Conservation (phyloP, 441 rosid species). For the Erysimum cheiri region DNA sequence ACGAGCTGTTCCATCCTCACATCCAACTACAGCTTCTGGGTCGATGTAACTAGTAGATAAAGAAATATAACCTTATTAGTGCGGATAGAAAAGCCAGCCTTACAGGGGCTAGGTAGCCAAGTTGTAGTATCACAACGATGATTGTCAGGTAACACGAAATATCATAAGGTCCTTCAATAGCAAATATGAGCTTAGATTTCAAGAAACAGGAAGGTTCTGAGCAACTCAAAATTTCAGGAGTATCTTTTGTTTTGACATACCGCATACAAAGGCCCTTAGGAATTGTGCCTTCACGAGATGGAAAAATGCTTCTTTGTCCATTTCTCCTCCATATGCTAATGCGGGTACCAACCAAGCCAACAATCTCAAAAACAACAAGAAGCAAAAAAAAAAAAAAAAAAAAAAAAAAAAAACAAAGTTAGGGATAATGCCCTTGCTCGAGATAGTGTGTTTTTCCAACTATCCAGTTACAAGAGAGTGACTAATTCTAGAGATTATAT, state of each 20-base stretch:
- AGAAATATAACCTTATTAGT: not conserved
- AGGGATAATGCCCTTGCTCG: not conserved
- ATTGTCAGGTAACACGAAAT: slow-evolving; percentile 16
- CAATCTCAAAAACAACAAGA: slow-evolving; percentile 59
- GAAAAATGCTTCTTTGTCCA: slow-evolving; percentile 76
- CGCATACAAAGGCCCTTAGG: slow-evolving; percentile 83
- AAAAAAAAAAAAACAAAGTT: not conserved
- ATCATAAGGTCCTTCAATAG: not conserved
- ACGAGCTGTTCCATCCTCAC: slow-evolving; percentile 88
- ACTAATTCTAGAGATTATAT: not conserved
- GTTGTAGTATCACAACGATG: slow-evolving; percentile 18
- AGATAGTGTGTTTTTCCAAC: not conserved
- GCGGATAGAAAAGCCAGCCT: slow-evolving; percentile 14
- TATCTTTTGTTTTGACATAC: slow-evolving; percentile 48
- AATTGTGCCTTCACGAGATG: slow-evolving; percentile 70
- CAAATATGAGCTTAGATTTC: slow-evolving; percentile 1
- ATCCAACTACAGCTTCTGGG: slow-evolving; percentile 92
- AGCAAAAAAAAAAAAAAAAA: not conserved
- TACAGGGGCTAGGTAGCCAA: not conserved
- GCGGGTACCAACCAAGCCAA: slow-evolving; percentile 82
- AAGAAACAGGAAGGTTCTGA: not conserved
- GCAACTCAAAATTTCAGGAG: slow-evolving; percentile 10
- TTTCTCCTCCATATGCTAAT: slow-evolving; percentile 85
- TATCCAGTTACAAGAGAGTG: slow-evolving; percentile 7
- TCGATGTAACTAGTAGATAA: slow-evolving; percentile 67